Base-by-base conservation (phyloP, 208 protist genomes). In the Crithidia thermophila region DNA sequence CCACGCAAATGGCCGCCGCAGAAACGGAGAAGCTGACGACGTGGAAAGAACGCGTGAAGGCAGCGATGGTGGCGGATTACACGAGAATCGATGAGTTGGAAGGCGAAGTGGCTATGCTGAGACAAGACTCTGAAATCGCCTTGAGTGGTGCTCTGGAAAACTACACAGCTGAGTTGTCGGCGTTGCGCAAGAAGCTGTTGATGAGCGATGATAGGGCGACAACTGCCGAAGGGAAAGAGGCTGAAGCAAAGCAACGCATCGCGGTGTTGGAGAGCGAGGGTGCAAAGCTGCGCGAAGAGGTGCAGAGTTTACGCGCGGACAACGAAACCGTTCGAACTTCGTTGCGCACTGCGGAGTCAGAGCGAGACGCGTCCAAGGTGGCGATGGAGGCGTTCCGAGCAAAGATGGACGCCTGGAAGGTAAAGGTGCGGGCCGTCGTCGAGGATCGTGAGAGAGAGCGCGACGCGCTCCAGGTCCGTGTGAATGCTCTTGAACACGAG, bases 381-480 rank as follows among this genome's bases (percentile, higher is more conserved):
- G 23, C 51, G n/a, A 21, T 69, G 55, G 65, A 45, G 33, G 53
- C 55, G 11, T 50, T 68, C 10, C 45, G 53, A 1, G 39, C 58
- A 3, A 66, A 73, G 51, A 62, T 78, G 57, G 56, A 62, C 4
- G 40, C 42, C 34, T 73, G 64, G 65, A 72, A 78, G 53, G 62
- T 46, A 16, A 73, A 78, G 52, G 59, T 67, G 30, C 51, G 66
- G 23, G 58, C 39, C 7, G 71, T 71, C 14, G 53, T 77, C 10
- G 56, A 46, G 55, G 62, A 80, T 13, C 61, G 60, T 4, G 61
- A 80, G 74, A 0, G 37, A 20, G 60, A 68, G 68, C 61, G 56
- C 9, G 42, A 56, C 8, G 56, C 67, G n/a, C 42, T 67, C 27
- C 27, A 58, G 20, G 40, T 7, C 27, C 37, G 50, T 55, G 56